phyloP scores from a whole-genome alignment of 345 rosid genomes.

The Eucalyptus tenuipes region DNA sequence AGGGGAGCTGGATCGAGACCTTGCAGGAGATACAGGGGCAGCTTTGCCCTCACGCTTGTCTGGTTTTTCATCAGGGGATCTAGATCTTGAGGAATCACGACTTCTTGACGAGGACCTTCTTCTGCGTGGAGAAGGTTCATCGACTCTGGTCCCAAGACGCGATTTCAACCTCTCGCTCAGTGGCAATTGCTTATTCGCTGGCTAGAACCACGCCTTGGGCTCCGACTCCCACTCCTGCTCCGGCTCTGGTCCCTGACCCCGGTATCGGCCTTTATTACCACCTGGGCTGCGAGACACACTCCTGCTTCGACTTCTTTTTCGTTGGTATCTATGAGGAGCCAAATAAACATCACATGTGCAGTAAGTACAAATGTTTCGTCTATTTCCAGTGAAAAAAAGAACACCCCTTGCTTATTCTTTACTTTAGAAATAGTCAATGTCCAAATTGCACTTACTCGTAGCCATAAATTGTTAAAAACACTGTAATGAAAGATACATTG shows the following conservation, averaged over 20 bases:
- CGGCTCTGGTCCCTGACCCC: slow-evolving; percentile 33
- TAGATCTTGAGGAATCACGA: slow-evolving; percentile 15
- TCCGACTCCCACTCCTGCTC: slow-evolving; percentile 35
- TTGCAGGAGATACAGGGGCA: slow-evolving; percentile 20
- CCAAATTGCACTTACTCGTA: not conserved
- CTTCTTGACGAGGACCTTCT: slow-evolving; percentile 20
- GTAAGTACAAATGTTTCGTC: not conserved
- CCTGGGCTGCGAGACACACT: slow-evolving; percentile 57
- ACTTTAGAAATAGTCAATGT: not conserved
- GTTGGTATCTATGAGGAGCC: not conserved
- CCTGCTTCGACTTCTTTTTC: slow-evolving; percentile 28
- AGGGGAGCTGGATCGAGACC: slow-evolving; percentile 56
- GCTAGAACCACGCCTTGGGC: slow-evolving; percentile 55
- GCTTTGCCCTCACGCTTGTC: slow-evolving; percentile 7
- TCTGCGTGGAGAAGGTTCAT: slow-evolving; percentile 16
- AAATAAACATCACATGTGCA: not conserved
- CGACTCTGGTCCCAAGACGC: slow-evolving; percentile 49
- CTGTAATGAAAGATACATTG: not conserved
- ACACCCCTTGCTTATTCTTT: not conserved
- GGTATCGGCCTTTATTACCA: slow-evolving; percentile 5
- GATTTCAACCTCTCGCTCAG: slow-evolving; percentile 62
- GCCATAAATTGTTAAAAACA: not conserved
- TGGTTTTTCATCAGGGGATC: slow-evolving; percentile 26
- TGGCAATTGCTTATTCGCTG: slow-evolving; percentile 37
- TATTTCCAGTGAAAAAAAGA: not conserved